Conservation (phyloP, 129 eudicot species). For the Tanacetum coccineum region DNA sequence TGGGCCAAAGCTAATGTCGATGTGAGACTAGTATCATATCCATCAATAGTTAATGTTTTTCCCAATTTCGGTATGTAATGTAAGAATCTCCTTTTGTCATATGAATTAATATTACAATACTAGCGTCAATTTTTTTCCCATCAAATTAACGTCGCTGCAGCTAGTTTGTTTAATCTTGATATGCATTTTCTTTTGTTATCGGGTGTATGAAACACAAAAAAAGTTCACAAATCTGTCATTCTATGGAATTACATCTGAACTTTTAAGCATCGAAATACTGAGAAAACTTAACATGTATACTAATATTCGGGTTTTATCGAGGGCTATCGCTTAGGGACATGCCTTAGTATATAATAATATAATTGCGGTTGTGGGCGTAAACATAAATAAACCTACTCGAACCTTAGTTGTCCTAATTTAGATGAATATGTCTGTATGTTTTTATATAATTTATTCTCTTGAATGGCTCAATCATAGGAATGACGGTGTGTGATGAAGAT, state of each 20-base stretch:
- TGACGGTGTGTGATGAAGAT: too few relatives aligned
- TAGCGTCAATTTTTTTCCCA: not conserved
- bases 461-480: too few relatives aligned
- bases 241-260: not conserved
- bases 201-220: not conserved
- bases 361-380: not conserved
- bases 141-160: not conserved
- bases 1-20: constrained; percentile 78
- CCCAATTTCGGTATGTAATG: constrained; percentile 15
- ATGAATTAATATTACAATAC: constrained; percentile 8
- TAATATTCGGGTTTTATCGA: not conserved
- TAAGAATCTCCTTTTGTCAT: constrained; percentile 11
- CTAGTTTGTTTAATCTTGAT: constrained; percentile 2
- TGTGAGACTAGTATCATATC: constrained; percentile 31
- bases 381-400: not conserved
- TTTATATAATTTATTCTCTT: too few relatives aligned
- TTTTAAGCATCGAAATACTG: not conserved
- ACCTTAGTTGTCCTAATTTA: not conserved
- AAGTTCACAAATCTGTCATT: not conserved
- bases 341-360: not conserved
- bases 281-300: not conserved
- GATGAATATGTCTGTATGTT: not conserved
- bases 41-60: constrained; percentile 14
- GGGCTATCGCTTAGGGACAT: not conserved
- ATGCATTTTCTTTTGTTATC: not conserved